Base-by-base conservation (phyloP, 1,284 basidiomycete genomes). In the Rhodotorula sp. region DNA sequence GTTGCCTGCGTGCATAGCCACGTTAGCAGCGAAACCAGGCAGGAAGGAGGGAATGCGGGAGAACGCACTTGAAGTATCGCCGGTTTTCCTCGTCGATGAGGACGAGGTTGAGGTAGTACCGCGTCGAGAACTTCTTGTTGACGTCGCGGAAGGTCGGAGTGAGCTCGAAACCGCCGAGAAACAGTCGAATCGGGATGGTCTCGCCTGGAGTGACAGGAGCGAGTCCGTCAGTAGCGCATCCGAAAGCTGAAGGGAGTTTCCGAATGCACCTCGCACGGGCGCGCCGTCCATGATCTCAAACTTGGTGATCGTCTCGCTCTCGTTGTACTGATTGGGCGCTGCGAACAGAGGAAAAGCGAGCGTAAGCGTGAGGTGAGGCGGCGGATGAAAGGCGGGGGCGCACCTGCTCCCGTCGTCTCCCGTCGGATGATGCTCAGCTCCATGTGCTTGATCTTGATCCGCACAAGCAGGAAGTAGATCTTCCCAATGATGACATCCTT, bases 371-470 rank as follows among this genome's bases (percentile, higher is more conserved):
- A 15, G n/a, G 39, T 22, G 44, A 1, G 17, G 5, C 27, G 27
- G 8, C 10, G 4, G 10, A 4, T 39, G 22, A 27, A 1, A n/a
- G 36, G 49, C 0, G 11, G 27, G 15, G 32, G 62, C 71, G 46
- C 10, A 73, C 91, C 90, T 6, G 92, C 86, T 27, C 95, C 95
- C 0, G 96, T 98, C 29, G 95, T 98, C 81, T 99, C 95, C 52
- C 95, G 86, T 36, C 95, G 89, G 75, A 99, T 98, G 79, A 98
- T 98, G 22, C 93, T 96, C 27, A 99, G 85, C 79, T 99, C 96
- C 94, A 98, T 98, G 78, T 99, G 94, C 82, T 99, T 98, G 83
- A 99, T 98, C 85, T 99, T 98, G 86, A 99, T 98, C 70, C 95
- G 89, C 11, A 99, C 95, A 54, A 99, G 89, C 39, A 99, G 84